Evolutionary conservation across 768 basidiomycete species (phyloP).

Genomic region (Udeniomyces megalosporus): DNA sequence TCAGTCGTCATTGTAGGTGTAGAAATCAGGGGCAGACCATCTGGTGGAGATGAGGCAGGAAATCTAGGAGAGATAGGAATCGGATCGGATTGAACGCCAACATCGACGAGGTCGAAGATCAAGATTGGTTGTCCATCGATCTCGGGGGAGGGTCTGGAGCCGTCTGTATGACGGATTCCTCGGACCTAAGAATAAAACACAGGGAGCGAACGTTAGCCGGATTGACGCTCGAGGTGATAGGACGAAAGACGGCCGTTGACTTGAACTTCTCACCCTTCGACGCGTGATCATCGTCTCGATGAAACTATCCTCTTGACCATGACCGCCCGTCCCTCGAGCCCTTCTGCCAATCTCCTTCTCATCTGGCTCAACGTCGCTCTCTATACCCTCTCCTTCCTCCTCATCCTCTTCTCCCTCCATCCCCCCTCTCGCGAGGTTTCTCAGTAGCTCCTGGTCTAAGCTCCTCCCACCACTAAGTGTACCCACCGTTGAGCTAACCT

Average conservation of each 20-base stretch:
- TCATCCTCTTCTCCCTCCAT: neutral
- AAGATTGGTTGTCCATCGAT: neutral
- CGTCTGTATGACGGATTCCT: neutral
- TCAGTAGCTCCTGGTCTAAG: slow-evolving; percentile 13
- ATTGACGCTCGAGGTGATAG: too few species aligned
- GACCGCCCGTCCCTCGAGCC: too few species aligned
- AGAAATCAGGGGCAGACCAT: too few species aligned
- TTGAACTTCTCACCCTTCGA: neutral
- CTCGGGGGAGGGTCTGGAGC: neutral
- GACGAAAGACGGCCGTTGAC: neutral
- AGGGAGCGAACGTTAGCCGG: too few species aligned
- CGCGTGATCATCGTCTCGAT: slow-evolving; percentile 12
- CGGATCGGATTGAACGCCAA: neutral
- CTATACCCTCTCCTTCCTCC: neutral
- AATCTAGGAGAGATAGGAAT: too few species aligned
- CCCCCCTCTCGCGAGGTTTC: neutral
- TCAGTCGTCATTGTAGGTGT: neutral
- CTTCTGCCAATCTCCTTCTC: too few species aligned
- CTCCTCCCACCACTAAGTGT: slow-evolving; percentile 11
- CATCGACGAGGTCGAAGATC: neutral
- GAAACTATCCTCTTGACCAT: neutral
- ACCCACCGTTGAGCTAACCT: neutral
- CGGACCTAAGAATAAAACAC: neutral
- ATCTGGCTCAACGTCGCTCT: too few species aligned
- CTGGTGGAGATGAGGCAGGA: too few species aligned